Percentiles rank a stretch among this genome's conserved stretches.
phyloP scores from a whole-genome alignment of 2,329 filamentous ascomycete species.

The Epichloe hybrida region DNA sequence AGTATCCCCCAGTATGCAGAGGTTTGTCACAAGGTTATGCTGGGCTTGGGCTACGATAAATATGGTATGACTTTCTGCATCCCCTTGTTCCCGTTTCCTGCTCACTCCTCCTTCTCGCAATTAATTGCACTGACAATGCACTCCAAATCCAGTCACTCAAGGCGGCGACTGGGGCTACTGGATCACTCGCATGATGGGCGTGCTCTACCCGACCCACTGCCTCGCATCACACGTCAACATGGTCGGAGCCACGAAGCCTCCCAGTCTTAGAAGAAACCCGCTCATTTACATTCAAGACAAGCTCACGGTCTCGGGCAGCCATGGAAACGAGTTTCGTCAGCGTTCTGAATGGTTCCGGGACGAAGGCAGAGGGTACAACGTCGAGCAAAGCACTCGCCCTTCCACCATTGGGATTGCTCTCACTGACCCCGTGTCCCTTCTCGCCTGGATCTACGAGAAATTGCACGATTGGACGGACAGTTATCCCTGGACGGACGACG shows the following conservation, averaged over 20 bases:
- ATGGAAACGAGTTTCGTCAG: slow-evolving; percentile 27
- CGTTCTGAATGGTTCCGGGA: slow-evolving; percentile 42
- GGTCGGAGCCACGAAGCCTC: slow-evolving; percentile 38
- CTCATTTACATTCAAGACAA: slow-evolving; percentile 41
- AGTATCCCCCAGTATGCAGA: slow-evolving; percentile 30
- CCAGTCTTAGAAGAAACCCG: slow-evolving; percentile 37
- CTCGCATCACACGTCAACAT: slow-evolving; percentile 42
- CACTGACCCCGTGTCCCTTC: slow-evolving; percentile 54
- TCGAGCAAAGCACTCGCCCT: slow-evolving; percentile 46
- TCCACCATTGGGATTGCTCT: slow-evolving; percentile 60
- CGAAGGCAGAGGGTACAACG: slow-evolving; percentile 30
- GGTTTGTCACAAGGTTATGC: slow-evolving; percentile 54
- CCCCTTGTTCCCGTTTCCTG: too few relatives aligned
- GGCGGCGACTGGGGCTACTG: slow-evolving; percentile 60
- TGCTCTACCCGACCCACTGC: slow-evolving; percentile 37
- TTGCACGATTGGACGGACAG: slow-evolving; percentile 61
- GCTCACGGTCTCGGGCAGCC: slow-evolving; percentile 32
- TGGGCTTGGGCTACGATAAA: slow-evolving; percentile 41
- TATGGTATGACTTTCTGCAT: slow-evolving; percentile 13
- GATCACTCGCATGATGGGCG: slow-evolving; percentile 48
- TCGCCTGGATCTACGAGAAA: slow-evolving; percentile 76
- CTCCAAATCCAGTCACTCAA: slow-evolving; percentile 39
- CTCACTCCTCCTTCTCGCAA: background rate
- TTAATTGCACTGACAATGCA: slow-evolving; percentile 15
- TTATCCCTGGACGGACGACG: slow-evolving; percentile 63